phyloP scores from a whole-genome alignment of 306 rosid species.

The Cucumis melo region DNA sequence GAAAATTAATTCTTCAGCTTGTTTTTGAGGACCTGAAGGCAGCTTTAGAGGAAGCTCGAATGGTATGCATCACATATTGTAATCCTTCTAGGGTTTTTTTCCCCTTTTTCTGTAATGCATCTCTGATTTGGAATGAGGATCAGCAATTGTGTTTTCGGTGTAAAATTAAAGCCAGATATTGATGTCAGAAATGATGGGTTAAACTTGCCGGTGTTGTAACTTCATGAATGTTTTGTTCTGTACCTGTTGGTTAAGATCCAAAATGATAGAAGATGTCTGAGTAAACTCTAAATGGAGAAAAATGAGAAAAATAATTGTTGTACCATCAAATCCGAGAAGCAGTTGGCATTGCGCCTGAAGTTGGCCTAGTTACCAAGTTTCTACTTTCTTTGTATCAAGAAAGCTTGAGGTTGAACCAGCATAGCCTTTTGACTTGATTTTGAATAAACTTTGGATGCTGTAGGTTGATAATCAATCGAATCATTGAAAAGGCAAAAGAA shows the following conservation, averaged over 20 bases:
- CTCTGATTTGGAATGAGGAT: background rate
- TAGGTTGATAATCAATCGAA: background rate
- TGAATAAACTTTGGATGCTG: background rate
- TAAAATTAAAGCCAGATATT: background rate
- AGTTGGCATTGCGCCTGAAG: background rate
- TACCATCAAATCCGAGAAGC: background rate
- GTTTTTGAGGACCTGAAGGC: slow-evolving; percentile 83
- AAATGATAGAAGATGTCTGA: background rate
- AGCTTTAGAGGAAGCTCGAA: slow-evolving; percentile 85
- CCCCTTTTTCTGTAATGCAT: background rate
- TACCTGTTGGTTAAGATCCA: background rate
- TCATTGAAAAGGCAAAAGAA: background rate
- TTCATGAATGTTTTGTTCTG: background rate
- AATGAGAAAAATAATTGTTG: background rate
- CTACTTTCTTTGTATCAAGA: background rate
- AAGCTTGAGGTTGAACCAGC: background rate
- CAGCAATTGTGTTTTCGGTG: background rate
- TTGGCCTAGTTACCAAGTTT: background rate
- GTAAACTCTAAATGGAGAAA: background rate
- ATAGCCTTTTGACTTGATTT: background rate
- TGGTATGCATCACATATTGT: slow-evolving; percentile 27
- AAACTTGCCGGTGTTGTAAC: background rate
- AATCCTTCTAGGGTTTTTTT: background rate
- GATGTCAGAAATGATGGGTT: background rate
- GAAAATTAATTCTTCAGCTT: slow-evolving; percentile 38